Evolutionary conservation across 768 basidiomycete species (phyloP), one percentile per base, ranked within the genome.

Genomic region (Daedaleopsis sinensis): DNA sequence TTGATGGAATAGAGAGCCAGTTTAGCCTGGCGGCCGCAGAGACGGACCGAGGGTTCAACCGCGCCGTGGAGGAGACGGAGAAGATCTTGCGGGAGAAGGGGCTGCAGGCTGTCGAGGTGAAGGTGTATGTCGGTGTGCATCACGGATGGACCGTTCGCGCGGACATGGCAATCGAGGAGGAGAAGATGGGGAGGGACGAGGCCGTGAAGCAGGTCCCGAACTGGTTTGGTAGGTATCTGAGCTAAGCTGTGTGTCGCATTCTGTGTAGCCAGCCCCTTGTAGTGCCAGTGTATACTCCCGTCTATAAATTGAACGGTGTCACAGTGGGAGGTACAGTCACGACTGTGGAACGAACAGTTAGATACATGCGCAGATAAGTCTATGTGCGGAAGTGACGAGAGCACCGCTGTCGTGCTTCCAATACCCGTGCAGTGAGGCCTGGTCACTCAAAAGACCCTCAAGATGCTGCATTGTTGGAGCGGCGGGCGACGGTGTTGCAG

Each of bases 131-230:
- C 52, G 62, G 59, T 52, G 65, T 62, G 52, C n/a, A 61, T 23
- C 65, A 66, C 43, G 66, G 66, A 23, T 67, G 66, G 66, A 63
- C 66, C 38, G 50, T 53, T 12, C 51, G 66, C 21, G 57, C 42
- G 48, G 39, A 67, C 38, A 13, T 67, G 58, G 44, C 39, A 48
- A 56, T 65, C 27, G 46, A 49, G 44, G 36, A 52, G 64, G 59
- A 67, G 63, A 62, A 42, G 59, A 56, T 53, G 66, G 60, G 55
- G 50, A 54, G 66, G 57, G 66, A 67, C 44, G 35, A 65, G n/a
- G 66, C 64, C 39, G 61, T 59, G 54, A 35, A 56, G 42, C 66
- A 65, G 57, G 66, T 57, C 1, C 13, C 63, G 21, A 36, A 23
- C 6, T 67, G 63, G 63, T 67, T 67, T 27, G 61, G 52, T n/a